Evolutionary conservation across 2,329 filamentous ascomycete species (phyloP).

Genomic region (Colletotrichum sp.): DNA sequence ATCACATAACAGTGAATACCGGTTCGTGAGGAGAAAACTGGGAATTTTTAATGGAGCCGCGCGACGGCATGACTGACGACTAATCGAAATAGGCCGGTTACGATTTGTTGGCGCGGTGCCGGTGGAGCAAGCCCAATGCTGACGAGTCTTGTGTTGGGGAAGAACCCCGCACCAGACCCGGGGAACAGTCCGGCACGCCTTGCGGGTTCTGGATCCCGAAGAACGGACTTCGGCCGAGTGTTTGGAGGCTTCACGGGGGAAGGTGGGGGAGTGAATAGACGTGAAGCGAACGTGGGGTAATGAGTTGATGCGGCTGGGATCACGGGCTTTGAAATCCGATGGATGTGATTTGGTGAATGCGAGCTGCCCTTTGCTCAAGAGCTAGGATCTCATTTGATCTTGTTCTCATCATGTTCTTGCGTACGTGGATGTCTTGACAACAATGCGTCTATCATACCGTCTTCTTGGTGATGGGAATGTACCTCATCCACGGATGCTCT

Average conservation of each 20-base stretch:
- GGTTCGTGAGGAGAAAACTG: not conserved
- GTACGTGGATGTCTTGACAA: not conserved
- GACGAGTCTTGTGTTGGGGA: not conserved
- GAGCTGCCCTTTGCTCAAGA: not conserved
- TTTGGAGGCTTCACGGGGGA: not conserved
- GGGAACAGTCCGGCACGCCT: not conserved
- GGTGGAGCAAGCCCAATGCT: not conserved
- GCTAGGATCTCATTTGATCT: not conserved
- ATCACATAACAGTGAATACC: not conserved
- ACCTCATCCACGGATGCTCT: constrained; percentile 57
- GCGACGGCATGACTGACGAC: not conserved
- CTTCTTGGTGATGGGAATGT: not conserved
- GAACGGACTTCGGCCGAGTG: not conserved
- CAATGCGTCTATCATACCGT: not conserved
- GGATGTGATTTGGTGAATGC: not conserved
- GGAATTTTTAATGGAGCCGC: not conserved
- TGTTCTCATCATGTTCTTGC: not conserved
- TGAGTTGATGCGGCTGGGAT: not conserved
- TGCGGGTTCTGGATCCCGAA: not conserved
- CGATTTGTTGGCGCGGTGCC: not conserved
- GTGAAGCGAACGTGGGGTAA: not conserved
- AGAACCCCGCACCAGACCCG: not conserved
- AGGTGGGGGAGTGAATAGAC: not conserved
- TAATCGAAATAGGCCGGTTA: not conserved
- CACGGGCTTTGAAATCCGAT: not conserved